Base-by-base conservation (phyloP, 495 filamentous ascomycete species). In the Penicillium egyptiacum region DNA sequence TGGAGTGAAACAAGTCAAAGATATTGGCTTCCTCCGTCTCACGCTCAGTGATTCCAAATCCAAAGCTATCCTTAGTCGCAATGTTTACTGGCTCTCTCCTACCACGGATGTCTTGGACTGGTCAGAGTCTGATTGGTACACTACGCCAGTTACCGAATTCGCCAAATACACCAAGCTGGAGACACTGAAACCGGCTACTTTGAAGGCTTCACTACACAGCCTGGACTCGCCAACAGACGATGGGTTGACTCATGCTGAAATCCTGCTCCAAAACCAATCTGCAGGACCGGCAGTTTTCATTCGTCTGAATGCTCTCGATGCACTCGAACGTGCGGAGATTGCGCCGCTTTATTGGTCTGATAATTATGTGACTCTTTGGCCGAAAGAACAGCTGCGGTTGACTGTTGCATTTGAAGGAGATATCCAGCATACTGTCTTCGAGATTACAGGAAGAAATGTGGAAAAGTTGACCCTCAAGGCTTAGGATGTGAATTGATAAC, bases 331-430 rank as follows among this genome's bases (percentile, higher is more conserved):
- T 0, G 49, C 71, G 8, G 78, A 84, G 41, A 67, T 86, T 0
- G 49, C 76, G 16, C 82, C 82, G 3, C 68, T 84, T 6, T 76
- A 70, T 33, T 88, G 82, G 81, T 80, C 78, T 0, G 83, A 86
- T 57, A 87, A 87, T 47, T 87, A 87, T 56, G 69, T 87, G 14
- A 85, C 84, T 1, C 65, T 88, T 11, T 85, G 79, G 70, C 83
- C 84, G 5, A 60, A 70, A 14, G 85, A 88, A 67, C 79, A 70
- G 50, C 20, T 84, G 0, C 48, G 26, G 0, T 2, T 78, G 30
- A 60, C 41, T 8, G 71, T 75, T 33, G n/a, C 35, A 7, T 64
- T 67, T 17, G 28, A 64, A 19, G 58, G 58, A 1, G 44, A 64
- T 25, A 5, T 69, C 2, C 26, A 53, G 4, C 2, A 42, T 3